A percentile compares a stretch with the other conserved stretches of the same genome.
Evolutionary conservation across 768 basidiomycete genomes (phyloP).

Genomic region (Lactarius quietus): DNA sequence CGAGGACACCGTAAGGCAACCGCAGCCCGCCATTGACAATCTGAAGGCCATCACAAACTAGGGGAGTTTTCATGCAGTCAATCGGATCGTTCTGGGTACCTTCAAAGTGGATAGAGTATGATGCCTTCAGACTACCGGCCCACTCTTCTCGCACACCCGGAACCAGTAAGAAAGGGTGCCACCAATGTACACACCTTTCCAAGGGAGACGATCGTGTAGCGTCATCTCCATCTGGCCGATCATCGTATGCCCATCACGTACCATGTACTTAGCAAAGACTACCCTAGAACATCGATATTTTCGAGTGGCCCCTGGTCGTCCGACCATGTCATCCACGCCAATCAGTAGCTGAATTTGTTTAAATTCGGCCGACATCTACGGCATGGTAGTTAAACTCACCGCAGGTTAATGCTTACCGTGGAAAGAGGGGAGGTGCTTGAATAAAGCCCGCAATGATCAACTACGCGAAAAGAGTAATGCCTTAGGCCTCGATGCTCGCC

Average conservation of each 20-base stretch:
- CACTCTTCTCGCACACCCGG: slow-evolving; percentile 15
- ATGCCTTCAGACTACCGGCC: slow-evolving; percentile 33
- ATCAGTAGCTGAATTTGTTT: too few relatives aligned
- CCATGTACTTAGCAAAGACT: slow-evolving; percentile 48
- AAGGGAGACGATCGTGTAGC: slow-evolving; percentile 53
- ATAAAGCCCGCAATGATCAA: slow-evolving; percentile 63
- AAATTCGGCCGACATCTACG: too few relatives aligned
- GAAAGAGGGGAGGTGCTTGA: slow-evolving; percentile 38
- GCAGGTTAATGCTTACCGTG: too few relatives aligned
- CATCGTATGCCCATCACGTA: slow-evolving; percentile 45
- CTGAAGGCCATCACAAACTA: slow-evolving; percentile 57
- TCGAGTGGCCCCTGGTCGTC: too few relatives aligned
- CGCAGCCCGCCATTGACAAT: slow-evolving; percentile 49
- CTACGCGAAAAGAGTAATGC: slow-evolving; percentile 60
- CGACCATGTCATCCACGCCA: too few relatives aligned
- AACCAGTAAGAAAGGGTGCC: neutral
- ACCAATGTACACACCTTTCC: slow-evolving; percentile 52
- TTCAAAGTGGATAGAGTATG: slow-evolving; percentile 32
- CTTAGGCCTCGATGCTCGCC: slow-evolving; percentile 56
- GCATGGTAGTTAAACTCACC: too few relatives aligned
- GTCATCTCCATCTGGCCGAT: slow-evolving; percentile 54
- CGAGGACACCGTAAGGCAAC: slow-evolving; percentile 57
- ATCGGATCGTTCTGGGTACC: slow-evolving; percentile 29
- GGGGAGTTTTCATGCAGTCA: neutral
- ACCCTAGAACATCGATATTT: too few relatives aligned